These are phyloP conservation scores for Casaregolazyma lundiana DNA, from an alignment of 1,139 yeast genomes.

Conservation along the genomic window DNA sequence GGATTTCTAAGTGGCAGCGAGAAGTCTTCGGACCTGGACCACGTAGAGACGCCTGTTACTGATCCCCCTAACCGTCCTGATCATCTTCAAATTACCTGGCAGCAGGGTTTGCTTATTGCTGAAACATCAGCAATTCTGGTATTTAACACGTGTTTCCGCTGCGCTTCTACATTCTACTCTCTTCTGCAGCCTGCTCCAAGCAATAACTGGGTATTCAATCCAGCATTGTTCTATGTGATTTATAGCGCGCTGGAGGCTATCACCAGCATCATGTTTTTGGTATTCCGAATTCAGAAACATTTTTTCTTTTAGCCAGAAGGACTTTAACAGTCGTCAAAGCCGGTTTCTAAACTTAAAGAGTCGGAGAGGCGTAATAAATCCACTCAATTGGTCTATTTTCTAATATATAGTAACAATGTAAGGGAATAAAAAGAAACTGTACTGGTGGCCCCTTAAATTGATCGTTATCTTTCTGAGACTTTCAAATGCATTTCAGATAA, in stretches of 20 bases:
- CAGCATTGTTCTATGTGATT: slow-evolving; percentile 58
- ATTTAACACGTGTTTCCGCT: slow-evolving; percentile 54
- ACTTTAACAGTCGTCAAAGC: too few species aligned
- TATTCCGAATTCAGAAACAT: slow-evolving; percentile 43
- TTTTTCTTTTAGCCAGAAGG: slow-evolving; percentile 4
- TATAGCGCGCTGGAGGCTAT: slow-evolving; percentile 64
- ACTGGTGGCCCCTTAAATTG: too few species aligned
- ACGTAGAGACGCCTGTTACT: slow-evolving; percentile 42
- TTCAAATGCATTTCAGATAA: too few species aligned
- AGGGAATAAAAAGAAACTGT: too few species aligned
- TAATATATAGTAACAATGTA: too few species aligned
- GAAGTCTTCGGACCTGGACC: slow-evolving; percentile 31
- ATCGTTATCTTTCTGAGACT: too few species aligned
- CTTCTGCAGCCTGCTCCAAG: slow-evolving; percentile 22
- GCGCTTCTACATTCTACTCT: slow-evolving; percentile 47
- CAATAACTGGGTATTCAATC: slow-evolving; percentile 44
- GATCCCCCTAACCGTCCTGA: slow-evolving; percentile 38
- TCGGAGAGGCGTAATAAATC: too few species aligned
- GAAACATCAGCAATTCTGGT: slow-evolving; percentile 52
- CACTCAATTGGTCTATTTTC: too few species aligned
- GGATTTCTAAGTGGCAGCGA: slow-evolving; percentile 22
- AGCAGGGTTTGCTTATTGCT: slow-evolving; percentile 41
- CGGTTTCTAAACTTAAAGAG: too few species aligned
- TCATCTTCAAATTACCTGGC: slow-evolving; percentile 28
- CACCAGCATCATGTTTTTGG: slow-evolving; percentile 50